Percentiles rank a stretch among this genome's conserved stretches.
These are phyloP conservation scores for Pyrus bretschneideri DNA, from an alignment of 306 rosid species.

Conservation along the genomic window DNA sequence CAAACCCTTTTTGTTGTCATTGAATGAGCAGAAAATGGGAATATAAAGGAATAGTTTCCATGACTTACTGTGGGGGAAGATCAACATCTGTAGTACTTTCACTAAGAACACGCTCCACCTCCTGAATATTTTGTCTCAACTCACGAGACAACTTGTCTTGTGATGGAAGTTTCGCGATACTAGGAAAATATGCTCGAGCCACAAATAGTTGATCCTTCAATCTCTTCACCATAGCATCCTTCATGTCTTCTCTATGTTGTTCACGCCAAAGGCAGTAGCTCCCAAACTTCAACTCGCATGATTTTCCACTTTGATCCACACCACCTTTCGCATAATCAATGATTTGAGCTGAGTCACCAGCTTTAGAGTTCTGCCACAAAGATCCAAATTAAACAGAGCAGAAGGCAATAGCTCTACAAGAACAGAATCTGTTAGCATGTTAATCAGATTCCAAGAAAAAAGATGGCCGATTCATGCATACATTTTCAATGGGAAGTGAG, in stretches of 20 bases:
- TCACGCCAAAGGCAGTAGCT: constrained; percentile 86
- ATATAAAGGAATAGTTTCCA: constrained; percentile 17
- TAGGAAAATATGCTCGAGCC: constrained; percentile 93
- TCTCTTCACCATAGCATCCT: constrained; percentile 69
- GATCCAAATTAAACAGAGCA: constrained; percentile 23
- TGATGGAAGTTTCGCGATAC: constrained; percentile 74
- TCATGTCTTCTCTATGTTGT: constrained; percentile 75
- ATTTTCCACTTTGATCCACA: constrained; percentile 52
- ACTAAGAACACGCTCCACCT: constrained; percentile 85
- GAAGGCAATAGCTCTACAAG: not conserved
- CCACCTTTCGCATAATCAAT: constrained; percentile 26
- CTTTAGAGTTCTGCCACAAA: constrained; percentile 51
- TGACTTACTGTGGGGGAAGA: constrained; percentile 83
- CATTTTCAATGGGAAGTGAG: constrained; percentile 39
- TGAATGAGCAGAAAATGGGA: constrained; percentile 1
- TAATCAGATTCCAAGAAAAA: constrained; percentile 14
- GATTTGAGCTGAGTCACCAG: constrained; percentile 25
- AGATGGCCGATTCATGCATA: constrained; percentile 29
- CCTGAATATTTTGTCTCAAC: constrained; percentile 88
- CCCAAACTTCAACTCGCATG: constrained; percentile 79
- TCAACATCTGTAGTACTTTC: constrained; percentile 82
- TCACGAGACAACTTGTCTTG: constrained; percentile 73
- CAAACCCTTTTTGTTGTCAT: not conserved
- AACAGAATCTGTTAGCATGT: not conserved
- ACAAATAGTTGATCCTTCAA: constrained; percentile 94